Evolutionary conservation across 805 yeast species (phyloP), one percentile per base, ranked within the genome.

Genomic region (Wickerhamomyces chaumierensis): DNA sequence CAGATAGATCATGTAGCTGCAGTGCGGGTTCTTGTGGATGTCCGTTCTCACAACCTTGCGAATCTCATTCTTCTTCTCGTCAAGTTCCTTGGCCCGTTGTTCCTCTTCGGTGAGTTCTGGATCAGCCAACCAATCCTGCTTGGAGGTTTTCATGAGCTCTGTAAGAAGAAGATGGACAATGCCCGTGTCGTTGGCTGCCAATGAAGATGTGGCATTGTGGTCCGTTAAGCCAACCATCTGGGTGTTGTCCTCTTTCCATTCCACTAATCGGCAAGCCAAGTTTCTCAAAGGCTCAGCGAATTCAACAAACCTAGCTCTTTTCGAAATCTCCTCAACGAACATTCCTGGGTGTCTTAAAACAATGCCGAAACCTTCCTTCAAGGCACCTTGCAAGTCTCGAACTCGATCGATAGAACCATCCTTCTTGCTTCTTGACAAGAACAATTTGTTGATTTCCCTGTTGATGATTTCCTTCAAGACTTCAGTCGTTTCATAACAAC

Each of bases 1-100:
- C 35, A 88, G 57, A 55, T 79, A 87, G 34, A 79, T 69, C 42
- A 77, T 74, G 48, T 82, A 79, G 0, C 78, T 68, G 56, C 79
- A 83, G 23, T 71, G 66, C 7, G 66, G 61, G 51, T 81, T 82
- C 40, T 62, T 66, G 35, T 68, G 56, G 12, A 71, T 54, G 34
- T 63, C 62, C 2, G 55, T 53, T 44, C 44, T 51, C 42, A 53
- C 44, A n/a, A 36, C 28, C 33, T 44, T 48, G 6, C 47, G 47
- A 12, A 50, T 18, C 47, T 64, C 46, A 44, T 42, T 21, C 37
- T 47, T 44, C 44, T 46, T 39, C 42, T 55, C 49, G 32, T 55
- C 48, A 38, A 52, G 51, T 33, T 44, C 53, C 48, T 58, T 44
- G 53, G 64, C 42, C 52, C 57, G 31, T 53, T 48, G 42, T 28